phyloP scores from a whole-genome alignment of 768 basidiomycete genomes.

The Wakefieldia striispora region DNA sequence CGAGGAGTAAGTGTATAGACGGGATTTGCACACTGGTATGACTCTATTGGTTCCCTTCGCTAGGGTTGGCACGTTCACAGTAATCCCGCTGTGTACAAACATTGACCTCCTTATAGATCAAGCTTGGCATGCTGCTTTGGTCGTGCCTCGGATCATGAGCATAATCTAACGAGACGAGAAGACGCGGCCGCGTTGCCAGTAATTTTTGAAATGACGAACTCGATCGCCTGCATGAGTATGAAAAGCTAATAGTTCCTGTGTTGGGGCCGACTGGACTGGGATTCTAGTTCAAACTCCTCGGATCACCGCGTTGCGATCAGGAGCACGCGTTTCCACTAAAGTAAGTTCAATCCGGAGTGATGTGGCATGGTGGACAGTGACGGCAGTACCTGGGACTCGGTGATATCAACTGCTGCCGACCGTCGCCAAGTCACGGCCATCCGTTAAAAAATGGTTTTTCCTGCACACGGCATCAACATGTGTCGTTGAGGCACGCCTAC shows the following conservation, averaged over 20 bases:
- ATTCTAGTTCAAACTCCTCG: slow-evolving; percentile 11
- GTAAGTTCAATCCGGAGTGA: background rate
- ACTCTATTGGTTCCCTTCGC: background rate
- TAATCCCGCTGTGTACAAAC: background rate
- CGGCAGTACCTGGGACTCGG: background rate
- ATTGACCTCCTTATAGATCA: slow-evolving; percentile 1
- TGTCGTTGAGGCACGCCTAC: background rate
- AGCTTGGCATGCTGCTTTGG: slow-evolving; percentile 2
- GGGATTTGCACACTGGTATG: background rate
- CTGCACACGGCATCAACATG: background rate
- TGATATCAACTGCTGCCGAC: background rate
- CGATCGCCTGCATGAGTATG: slow-evolving; percentile 1
- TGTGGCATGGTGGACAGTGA: slow-evolving; percentile 1
- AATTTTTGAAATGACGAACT: slow-evolving; percentile 2
- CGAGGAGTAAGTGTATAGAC: background rate
- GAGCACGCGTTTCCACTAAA: background rate
- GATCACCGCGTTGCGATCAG: slow-evolving; percentile 9
- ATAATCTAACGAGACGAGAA: slow-evolving; percentile 1
- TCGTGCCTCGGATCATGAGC: slow-evolving; percentile 11
- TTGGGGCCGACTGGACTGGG: background rate
- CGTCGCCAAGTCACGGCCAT: background rate
- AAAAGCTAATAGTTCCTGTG: background rate
- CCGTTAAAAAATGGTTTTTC: background rate
- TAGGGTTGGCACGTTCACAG: background rate
- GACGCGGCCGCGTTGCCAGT: background rate